Evolutionary conservation across 768 basidiomycete species (phyloP), one percentile per base, ranked within the genome.

Genomic region (Leccinum truebloodii): DNA sequence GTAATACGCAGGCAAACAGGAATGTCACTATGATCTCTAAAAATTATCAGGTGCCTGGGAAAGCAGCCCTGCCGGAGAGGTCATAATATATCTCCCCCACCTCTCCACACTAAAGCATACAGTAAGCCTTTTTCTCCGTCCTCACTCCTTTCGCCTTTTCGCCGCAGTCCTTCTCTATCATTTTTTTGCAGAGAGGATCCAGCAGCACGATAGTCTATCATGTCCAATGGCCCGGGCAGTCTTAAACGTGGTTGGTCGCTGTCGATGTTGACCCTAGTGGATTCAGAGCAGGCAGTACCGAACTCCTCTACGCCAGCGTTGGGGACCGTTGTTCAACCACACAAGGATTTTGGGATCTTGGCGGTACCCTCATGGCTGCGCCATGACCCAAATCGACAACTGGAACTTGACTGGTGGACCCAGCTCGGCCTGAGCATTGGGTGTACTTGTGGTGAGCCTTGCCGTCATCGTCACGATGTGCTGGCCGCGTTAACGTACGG

Each of bases 341-440:
- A 26, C 30, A 30, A 30, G 30, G 30, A 30, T 30, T 30, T 30
- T 30, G 30, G 30, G 30, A 30, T 30, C 30, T 70, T 86, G 46
- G 78, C 76, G 4, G 79, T 85, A 6, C 84, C 83, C 0, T 70
- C 64, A 48, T 65, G 69, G 41, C 68, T 81, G 7, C 77, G 77
- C 13, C 75, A 81, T 64, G 75, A 79, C 64, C 73, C 78, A 52
- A 70, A 69, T 20, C 69, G 67, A 55, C 77, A 78, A n/a, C 67
- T 67, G 16, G 63, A 73, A 35, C 79, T 79, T 49, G 75, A 77
- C 0, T 49, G 76, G 44, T 60, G 75, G 52, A 69, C 80, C 34
- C 82, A 83, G 51, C 65, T 76, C n/a, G 69, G 80, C 24, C 82
- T 86, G 63, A 81, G 80, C 6, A 59, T 80, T 10, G 75, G 78